Conservation (phyloP, 192 early-diverging fungal genomes). For the Coemansia sp. region DNA sequence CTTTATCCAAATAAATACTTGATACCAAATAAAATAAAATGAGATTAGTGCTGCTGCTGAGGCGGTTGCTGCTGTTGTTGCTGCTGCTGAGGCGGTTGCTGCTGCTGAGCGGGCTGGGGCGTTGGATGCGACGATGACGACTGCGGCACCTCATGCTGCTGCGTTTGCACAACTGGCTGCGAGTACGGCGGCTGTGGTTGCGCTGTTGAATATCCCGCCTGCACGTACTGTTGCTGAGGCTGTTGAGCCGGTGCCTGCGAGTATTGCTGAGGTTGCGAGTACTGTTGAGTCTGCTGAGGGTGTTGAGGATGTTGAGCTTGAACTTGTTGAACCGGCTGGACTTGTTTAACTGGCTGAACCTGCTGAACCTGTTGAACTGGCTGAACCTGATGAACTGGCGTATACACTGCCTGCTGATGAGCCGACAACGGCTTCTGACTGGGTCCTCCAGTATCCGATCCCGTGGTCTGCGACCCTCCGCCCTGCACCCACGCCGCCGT, state of each 20-base stretch:
- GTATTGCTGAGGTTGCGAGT: conserved; percentile 6
- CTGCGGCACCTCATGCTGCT: conserved; percentile 12
- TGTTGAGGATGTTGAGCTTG: neutral
- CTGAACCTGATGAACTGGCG: neutral
- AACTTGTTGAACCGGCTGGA: too few relatives aligned
- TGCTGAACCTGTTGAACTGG: neutral
- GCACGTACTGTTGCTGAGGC: conserved; percentile 7
- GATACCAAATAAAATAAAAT: neutral
- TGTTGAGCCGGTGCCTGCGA: conserved; percentile 2
- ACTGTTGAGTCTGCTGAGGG: neutral
- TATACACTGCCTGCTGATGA: neutral
- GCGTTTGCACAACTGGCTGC: conserved; percentile 14
- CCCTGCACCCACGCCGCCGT: conserved; percentile 51
- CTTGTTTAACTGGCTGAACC: neutral
- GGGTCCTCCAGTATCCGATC: conserved; percentile 32
- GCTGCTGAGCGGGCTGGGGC: conserved; percentile 2
- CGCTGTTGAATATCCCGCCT: neutral
- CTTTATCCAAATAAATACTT: neutral
- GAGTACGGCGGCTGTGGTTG: conserved; percentile 23
- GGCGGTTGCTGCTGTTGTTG: too few relatives aligned
- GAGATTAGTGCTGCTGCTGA: neutral
- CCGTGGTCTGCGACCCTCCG: conserved; percentile 32
- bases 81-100: conserved; percentile 13
- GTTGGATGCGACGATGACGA: conserved; percentile 13
- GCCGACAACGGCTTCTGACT: conserved; percentile 5